Evolutionary conservation across 2,329 filamentous ascomycete species (phyloP).

Genomic region (Passalora sequoiae): DNA sequence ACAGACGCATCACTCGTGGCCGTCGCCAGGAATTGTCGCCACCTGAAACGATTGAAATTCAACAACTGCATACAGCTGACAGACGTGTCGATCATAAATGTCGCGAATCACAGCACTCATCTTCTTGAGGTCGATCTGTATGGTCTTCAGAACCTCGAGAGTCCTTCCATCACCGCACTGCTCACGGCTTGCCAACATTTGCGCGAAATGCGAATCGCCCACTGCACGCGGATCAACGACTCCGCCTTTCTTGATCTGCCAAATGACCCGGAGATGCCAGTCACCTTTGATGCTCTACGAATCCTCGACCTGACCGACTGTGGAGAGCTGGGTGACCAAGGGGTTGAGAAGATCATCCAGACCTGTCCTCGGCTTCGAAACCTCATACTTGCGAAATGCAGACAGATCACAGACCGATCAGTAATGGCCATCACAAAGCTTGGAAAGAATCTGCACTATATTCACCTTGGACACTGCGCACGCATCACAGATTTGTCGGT

Average conservation of each 20-base stretch:
- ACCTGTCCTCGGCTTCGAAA: constrained; percentile 85
- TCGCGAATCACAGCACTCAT: constrained; percentile 82
- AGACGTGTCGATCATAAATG: constrained; percentile 74
- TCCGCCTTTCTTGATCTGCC: constrained; percentile 79
- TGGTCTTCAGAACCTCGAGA: constrained; percentile 74
- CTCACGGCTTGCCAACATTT: constrained; percentile 73
- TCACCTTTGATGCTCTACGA: constrained; percentile 72
- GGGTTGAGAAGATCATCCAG: constrained; percentile 81
- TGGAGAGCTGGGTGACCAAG: constrained; percentile 73
- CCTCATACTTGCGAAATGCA: constrained; percentile 88
- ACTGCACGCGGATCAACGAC: constrained; percentile 80
- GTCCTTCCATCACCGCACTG: constrained; percentile 75
- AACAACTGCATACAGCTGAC: constrained; percentile 86
- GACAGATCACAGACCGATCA: constrained; percentile 82
- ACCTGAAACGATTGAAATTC: constrained; percentile 90
- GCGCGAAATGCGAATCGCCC: constrained; percentile 82
- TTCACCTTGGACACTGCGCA: constrained; percentile 89
- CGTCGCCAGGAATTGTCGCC: constrained; percentile 75
- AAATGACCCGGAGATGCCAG: constrained; percentile 46
- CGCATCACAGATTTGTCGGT: constrained; percentile 88
- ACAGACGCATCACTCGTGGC: constrained; percentile 79
- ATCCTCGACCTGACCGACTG: constrained; percentile 94
- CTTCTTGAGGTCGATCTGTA: constrained; percentile 96
- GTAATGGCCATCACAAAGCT: constrained; percentile 82
- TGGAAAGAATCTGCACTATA: constrained; percentile 93